phyloP scores from a whole-genome alignment of 345 rosid species.

The Eucalyptus pumila region DNA sequence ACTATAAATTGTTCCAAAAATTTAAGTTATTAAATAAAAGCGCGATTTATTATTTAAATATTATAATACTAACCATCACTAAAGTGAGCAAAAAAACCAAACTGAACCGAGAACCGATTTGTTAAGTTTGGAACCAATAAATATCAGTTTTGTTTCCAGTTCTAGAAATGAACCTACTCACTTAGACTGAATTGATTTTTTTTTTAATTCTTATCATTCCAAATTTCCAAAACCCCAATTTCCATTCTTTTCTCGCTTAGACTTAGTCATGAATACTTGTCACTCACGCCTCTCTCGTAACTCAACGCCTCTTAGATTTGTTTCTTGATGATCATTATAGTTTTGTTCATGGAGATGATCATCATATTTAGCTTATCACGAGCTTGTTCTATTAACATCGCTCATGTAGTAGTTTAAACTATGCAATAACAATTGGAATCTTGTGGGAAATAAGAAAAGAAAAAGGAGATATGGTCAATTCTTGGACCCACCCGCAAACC shows the following conservation, averaged over 20 bases:
- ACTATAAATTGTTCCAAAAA: rapidly evolving
- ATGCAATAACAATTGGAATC: neutral
- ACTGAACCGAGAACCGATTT: rapidly evolving
- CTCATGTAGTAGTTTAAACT: neutral
- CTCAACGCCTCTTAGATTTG: neutral
- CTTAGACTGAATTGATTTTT: too few species aligned
- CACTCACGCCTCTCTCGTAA: rapidly evolving
- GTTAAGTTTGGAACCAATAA: neutral
- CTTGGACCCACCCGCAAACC: neutral
- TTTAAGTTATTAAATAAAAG: neutral
- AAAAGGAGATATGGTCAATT: neutral
- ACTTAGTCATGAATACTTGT: neutral
- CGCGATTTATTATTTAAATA: neutral
- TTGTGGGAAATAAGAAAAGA: neutral
- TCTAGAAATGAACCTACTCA: too few species aligned
- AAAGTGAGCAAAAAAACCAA: neutral
- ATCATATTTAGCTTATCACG: neutral
- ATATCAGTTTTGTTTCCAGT: too few species aligned
- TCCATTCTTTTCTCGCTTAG: neutral
- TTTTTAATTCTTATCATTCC: neutral
- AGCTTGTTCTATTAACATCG: neutral
- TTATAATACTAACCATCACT: neutral
- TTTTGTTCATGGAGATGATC: neutral
- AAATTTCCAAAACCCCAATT: neutral
- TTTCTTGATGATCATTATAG: neutral